phyloP scores from a whole-genome alignment of 2,329 filamentous ascomycete species.

The Cordyceps sp. region DNA sequence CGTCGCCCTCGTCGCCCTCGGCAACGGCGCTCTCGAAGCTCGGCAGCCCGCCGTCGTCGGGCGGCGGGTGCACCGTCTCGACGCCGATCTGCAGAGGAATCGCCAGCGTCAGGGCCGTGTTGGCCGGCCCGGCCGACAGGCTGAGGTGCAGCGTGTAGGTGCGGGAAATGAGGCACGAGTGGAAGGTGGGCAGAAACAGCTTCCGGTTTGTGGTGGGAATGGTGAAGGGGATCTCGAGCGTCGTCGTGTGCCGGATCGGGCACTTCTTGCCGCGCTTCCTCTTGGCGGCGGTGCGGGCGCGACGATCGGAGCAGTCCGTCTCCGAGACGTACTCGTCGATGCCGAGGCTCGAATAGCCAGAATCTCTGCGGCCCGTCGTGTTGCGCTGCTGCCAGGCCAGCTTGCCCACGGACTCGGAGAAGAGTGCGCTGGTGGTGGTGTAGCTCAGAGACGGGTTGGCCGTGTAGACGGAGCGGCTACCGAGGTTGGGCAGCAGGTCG shows the following conservation, averaged over 20 bases:
- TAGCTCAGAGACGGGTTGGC: constrained; percentile 28
- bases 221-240: constrained; percentile 28
- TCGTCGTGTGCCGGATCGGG: constrained; percentile 21
- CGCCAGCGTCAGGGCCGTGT: constrained; percentile 24
- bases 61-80: constrained; percentile 16
- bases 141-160: constrained; percentile 35
- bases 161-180: constrained; percentile 38
- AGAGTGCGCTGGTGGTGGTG: constrained; percentile 24
- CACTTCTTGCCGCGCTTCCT: constrained; percentile 11
- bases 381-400: constrained; percentile 24
- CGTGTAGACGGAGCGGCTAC: constrained; percentile 22
- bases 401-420: constrained; percentile 16
- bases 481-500: constrained; percentile 31
- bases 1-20: constrained; percentile 22
- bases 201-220: constrained; percentile 30
- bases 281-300: constrained; percentile 4
- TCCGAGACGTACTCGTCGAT: constrained; percentile 18
- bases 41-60: constrained; percentile 20
- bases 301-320: constrained; percentile 11
- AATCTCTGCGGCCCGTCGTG: constrained; percentile 26
- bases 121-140: constrained; percentile 23
- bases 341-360: constrained; percentile 32
- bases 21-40: constrained; percentile 32
- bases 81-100: constrained; percentile 36
- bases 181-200: constrained; percentile 38